Base-by-base conservation (phyloP, 495 filamentous ascomycete genomes). In the Pyrenopolyporus hunteri region DNA sequence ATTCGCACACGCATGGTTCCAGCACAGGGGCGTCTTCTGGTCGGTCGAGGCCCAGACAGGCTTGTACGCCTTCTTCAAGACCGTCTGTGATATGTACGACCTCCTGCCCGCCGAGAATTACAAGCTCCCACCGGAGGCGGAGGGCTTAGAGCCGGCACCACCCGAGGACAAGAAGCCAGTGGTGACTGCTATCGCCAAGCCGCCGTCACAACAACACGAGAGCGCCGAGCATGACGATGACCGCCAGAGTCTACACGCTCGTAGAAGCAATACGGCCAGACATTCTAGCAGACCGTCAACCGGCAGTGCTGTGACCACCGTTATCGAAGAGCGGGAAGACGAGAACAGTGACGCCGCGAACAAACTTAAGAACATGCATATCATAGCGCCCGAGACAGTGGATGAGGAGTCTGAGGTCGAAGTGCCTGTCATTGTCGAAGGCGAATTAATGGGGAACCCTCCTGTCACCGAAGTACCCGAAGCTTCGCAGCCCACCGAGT, bases 1-100 rank as follows among this genome's bases (percentile, higher is more conserved):
- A 70, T 98, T 98, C 70, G 95, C 94, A 45, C 94, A 98, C 67
- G 94, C 94, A 8, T 98, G 94, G 94, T 98, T 97, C 73, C 92
- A 97, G 72, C 94, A 98, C 70, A 85, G 92, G 14, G 85, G 85
- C 44, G 87, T 96, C n/a, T 98, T 98, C 69, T 97, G 93, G 92
- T 85, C 89, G 32, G 88, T 97, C n/a, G 95, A 98, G 73, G 82
- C 82, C 9, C 83, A 89, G 70, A 88, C 88, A 40, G 94, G 94
- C 7, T 74, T 98, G 1, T 98, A 98, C 71, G 81, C 94, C 32
- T 88, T 98, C 57, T 98, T 98, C 81, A 98, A 97, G 80, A 95
- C 88, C 0, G 93, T 98, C 25, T 97, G 92, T 67, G 94, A 98
- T 67, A 81, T 85, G 64, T 98, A 97, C 73, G 82, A 84, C 33